phyloP scores from a whole-genome alignment of 2,329 filamentous ascomycete species.

The Nectriaceae sp. region DNA sequence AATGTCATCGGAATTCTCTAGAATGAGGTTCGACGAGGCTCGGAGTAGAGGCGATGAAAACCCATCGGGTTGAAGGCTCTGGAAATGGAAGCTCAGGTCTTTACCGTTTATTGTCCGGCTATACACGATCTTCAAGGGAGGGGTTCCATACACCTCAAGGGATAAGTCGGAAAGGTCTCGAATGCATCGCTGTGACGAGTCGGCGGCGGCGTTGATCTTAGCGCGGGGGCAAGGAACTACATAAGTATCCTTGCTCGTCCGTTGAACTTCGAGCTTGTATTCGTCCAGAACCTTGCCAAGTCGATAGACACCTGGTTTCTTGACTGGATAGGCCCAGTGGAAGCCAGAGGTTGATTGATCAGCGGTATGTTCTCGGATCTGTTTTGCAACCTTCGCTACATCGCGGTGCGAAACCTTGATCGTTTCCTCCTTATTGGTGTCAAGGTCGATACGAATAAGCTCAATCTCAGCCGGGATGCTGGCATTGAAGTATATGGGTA shows the following conservation, averaged over 20 bases:
- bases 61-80: constrained; percentile 90
- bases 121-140: constrained; percentile 90
- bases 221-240: constrained; percentile 86
- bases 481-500: constrained; percentile 93
- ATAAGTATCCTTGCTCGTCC: constrained; percentile 73
- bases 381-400: constrained; percentile 72
- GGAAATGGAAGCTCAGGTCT: constrained; percentile 83
- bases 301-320: constrained; percentile 85
- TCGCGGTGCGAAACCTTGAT: constrained; percentile 75
- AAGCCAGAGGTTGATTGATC: constrained; percentile 64
- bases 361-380: constrained; percentile 64
- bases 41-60: constrained; percentile 76
- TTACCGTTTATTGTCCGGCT: constrained; percentile 83
- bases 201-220: constrained; percentile 61
- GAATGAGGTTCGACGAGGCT: constrained; percentile 58
- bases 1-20: constrained; percentile 66
- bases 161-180: constrained; percentile 86
- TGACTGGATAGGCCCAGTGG: constrained; percentile 72
- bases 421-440: constrained; percentile 76
- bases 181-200: constrained; percentile 70
- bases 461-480: constrained; percentile 88
- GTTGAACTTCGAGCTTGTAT: constrained; percentile 89
- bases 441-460: constrained; percentile 81
- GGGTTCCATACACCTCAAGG: constrained; percentile 82
- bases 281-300: constrained; percentile 86